Evolutionary conservation across 148 eudicot species (phyloP).

Genomic region (Amaranthus cruentus): DNA sequence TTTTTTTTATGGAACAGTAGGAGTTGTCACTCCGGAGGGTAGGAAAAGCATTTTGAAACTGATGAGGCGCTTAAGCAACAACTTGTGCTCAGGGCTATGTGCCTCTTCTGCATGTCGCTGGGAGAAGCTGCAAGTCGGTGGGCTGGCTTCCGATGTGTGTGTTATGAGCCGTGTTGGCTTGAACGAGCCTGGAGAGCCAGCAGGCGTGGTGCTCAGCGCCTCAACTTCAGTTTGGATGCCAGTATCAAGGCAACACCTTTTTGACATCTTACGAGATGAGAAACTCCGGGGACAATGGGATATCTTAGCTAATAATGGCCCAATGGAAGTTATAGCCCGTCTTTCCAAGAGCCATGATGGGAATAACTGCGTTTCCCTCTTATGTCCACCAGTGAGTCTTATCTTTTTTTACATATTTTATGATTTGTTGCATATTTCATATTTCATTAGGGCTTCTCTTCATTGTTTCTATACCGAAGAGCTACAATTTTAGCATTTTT

Average conservation of each 20-base stretch:
- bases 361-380: slow-evolving; percentile 37
- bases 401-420: background rate
- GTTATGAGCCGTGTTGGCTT: slow-evolving; percentile 47
- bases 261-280: slow-evolving; percentile 43
- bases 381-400: slow-evolving; percentile 46
- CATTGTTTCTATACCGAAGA: background rate
- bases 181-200: slow-evolving; percentile 53
- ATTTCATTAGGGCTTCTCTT: too few species aligned
- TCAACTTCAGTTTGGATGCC: slow-evolving; percentile 57
- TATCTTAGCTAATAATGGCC: slow-evolving; percentile 49
- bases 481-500: too few species aligned
- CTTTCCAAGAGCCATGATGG: slow-evolving; percentile 43
- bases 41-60: slow-evolving; percentile 48
- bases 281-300: slow-evolving; percentile 52
- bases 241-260: slow-evolving; percentile 37
- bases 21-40: slow-evolving; percentile 35
- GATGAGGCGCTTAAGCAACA: slow-evolving; percentile 43
- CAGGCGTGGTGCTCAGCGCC: slow-evolving; percentile 49
- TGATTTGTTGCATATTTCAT: too few species aligned
- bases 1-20: background rate
- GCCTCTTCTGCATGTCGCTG: slow-evolving; percentile 38
- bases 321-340: slow-evolving; percentile 42
- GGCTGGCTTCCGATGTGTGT: slow-evolving; percentile 35
- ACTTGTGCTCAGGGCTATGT: slow-evolving; percentile 42
- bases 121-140: slow-evolving; percentile 35